Base-by-base conservation (phyloP, 2,329 filamentous ascomycete genomes). In the Fusarium verticillioides region DNA sequence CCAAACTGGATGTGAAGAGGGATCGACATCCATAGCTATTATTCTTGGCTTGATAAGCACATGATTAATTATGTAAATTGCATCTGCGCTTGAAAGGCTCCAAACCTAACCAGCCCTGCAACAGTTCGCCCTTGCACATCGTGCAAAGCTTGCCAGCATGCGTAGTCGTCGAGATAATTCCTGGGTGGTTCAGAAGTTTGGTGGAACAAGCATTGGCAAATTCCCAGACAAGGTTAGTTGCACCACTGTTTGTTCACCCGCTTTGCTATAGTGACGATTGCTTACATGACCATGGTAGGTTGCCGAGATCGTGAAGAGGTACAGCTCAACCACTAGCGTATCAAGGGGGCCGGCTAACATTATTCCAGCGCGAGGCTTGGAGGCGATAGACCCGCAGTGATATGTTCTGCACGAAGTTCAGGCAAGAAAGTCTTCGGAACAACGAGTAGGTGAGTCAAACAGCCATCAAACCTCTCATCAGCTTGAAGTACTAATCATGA, bases 281-380 rank as follows among this genome's bases (percentile, higher is more conserved):
- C 52, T 54, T 19, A 54, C 10, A 28, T 39, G 5, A 21, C 18
- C 4, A n/a, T 40, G 26, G 21, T 9, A 54, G 52, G 52, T 54
- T 54, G 36, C 52, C 3, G 52, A 54, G 23, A 54, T 54, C 16
- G 36, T 54, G 8, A 54, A 54, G 7, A 42, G 36, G 52, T 30
- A 42, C 23, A 39, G 9, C 10, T 30, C 5, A 13, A 3, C 0
- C 13, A 13, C 5, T 21, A 18, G 2, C 1, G 4, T 15, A 9
- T 23, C 5, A 5, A 12, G 15, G 4, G 4, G 7, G 10, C 16
- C 21, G 6, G 21, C 34, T 54, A 54, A 54, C 30, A 2, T 12
- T 18, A 2, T 21, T n/a, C 4, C 10, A 54, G 52, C 13, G 36
- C 52, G 5, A 30, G 52, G 21, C 52, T 54, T n/a, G 52, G 52